phyloP scores from a whole-genome alignment of 1,139 yeast species.

The Yamadazyma conglobata region DNA sequence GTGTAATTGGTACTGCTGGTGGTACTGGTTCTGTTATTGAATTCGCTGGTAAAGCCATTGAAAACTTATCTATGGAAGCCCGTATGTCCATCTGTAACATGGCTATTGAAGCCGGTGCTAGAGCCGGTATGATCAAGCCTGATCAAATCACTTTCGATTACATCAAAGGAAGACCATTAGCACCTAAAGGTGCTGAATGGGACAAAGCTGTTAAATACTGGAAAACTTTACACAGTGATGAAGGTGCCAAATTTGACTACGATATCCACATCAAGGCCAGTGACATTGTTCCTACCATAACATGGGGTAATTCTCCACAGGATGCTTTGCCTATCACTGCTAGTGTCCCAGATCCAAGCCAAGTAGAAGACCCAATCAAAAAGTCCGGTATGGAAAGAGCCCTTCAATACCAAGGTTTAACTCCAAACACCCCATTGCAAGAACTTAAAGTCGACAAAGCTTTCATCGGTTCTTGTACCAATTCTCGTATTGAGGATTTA shows the following conservation, averaged over 20 bases:
- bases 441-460: slow-evolving; percentile 83
- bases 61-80: slow-evolving; percentile 91
- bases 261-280: slow-evolving; percentile 78
- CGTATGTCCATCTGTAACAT: slow-evolving; percentile 99
- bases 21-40: slow-evolving; percentile 98
- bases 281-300: slow-evolving; percentile 91
- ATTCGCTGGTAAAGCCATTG: slow-evolving; percentile 94
- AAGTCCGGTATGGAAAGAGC: slow-evolving; percentile 89
- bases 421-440: slow-evolving; percentile 74
- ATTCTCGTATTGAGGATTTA: slow-evolving; percentile 94
- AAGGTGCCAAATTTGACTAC: slow-evolving; percentile 82
- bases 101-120: slow-evolving; percentile 98
- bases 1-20: slow-evolving; percentile 98
- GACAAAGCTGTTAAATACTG: slow-evolving; percentile 90
- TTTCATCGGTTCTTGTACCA: slow-evolving; percentile 96
- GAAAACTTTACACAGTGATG: slow-evolving; percentile 83
- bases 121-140: slow-evolving; percentile 99
- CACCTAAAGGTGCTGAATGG: slow-evolving; percentile 93
- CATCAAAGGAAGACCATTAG: slow-evolving; percentile 88
- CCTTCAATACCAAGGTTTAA: slow-evolving; percentile 84
- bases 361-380: slow-evolving; percentile 67
- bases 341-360: slow-evolving; percentile 82
- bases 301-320: slow-evolving; percentile 99
- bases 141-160: slow-evolving; percentile 82
- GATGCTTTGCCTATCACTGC: slow-evolving; percentile 95